A percentile compares a stretch with the other conserved stretches of the same genome.
phyloP scores from a whole-genome alignment of 2,329 filamentous ascomycete species.

The Trichoderma cornu-damae region DNA sequence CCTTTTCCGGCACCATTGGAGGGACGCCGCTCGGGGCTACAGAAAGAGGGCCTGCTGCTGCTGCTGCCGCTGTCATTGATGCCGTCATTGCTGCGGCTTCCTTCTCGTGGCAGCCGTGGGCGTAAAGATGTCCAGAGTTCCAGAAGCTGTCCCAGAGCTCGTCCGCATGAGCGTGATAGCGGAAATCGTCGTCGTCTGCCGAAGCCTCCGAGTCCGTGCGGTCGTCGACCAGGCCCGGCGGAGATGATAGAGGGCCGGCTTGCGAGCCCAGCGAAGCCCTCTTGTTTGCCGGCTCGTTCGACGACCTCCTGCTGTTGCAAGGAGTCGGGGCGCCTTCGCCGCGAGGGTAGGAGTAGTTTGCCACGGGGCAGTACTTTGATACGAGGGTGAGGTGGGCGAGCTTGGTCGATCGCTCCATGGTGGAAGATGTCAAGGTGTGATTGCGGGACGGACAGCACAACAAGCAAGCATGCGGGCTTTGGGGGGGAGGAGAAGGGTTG shows the following conservation, averaged over 20 bases:
- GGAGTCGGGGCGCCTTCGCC: slow-evolving; percentile 23
- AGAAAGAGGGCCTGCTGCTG: not conserved
- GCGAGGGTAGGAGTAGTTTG: slow-evolving; percentile 40
- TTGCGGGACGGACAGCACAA: too few relatives aligned
- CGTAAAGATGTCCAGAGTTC: slow-evolving; percentile 23
- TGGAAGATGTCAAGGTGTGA: slow-evolving; percentile 17
- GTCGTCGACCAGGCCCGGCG: slow-evolving; percentile 48
- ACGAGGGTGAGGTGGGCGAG: slow-evolving; percentile 37
- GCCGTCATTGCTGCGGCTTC: not conserved
- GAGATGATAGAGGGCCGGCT: slow-evolving; percentile 43
- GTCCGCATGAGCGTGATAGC: slow-evolving; percentile 41
- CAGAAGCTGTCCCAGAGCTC: slow-evolving; percentile 52
- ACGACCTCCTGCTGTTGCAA: not conserved
- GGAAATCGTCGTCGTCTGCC: slow-evolving; percentile 48
- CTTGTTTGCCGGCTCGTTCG: slow-evolving; percentile 23
- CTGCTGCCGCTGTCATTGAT: too few relatives aligned
- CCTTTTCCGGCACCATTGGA: slow-evolving; percentile 25
- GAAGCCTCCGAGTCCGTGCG: slow-evolving; percentile 48
- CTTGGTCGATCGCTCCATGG: slow-evolving; percentile 36
- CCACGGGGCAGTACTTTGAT: slow-evolving; percentile 37
- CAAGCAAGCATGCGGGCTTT: too few relatives aligned
- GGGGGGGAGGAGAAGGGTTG: too few relatives aligned
- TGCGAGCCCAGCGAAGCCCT: slow-evolving; percentile 44
- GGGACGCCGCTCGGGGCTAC: not conserved
- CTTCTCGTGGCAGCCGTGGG: not conserved